These are phyloP conservation scores for Scheffersomyces illinoinensis DNA, from an alignment of 1,139 yeast genomes.

Conservation along the genomic window DNA sequence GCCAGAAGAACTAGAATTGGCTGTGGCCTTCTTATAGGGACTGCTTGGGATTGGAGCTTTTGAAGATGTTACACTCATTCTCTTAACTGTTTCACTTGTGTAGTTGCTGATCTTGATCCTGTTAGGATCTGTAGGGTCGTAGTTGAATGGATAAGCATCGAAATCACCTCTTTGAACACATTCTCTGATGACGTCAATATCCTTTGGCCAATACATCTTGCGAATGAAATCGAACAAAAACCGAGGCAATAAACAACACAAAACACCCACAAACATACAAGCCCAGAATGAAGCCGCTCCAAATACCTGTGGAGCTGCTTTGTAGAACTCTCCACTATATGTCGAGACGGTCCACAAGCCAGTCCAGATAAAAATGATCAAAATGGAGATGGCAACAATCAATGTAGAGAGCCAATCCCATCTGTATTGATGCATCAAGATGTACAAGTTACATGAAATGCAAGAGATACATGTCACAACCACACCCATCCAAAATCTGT, in stretches of 20 bases:
- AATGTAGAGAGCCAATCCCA: slow-evolving; percentile 90
- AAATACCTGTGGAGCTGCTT: slow-evolving; percentile 72
- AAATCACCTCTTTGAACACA: slow-evolving; percentile 62
- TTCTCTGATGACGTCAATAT: slow-evolving; percentile 86
- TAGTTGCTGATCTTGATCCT: slow-evolving; percentile 40
- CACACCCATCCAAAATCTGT: slow-evolving; percentile 84
- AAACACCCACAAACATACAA: slow-evolving; percentile 67
- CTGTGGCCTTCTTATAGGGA: slow-evolving; percentile 6
- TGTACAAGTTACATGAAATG: slow-evolving; percentile 76
- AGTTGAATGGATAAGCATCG: slow-evolving; percentile 54
- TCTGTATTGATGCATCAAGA: slow-evolving; percentile 78
- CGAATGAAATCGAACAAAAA: slow-evolving; percentile 64
- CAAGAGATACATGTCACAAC: slow-evolving; percentile 79
- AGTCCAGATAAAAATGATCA: slow-evolving; percentile 81
- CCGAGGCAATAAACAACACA: slow-evolving; percentile 77
- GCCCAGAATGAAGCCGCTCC: slow-evolving; percentile 83
- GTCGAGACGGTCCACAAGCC: slow-evolving; percentile 77
- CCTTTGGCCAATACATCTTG: slow-evolving; percentile 68
- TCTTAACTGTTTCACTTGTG: slow-evolving; percentile 19
- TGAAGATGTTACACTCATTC: slow-evolving; percentile 17
- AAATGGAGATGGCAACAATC: slow-evolving; percentile 61
- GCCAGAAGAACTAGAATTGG: slow-evolving; percentile 11
- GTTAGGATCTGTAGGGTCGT: slow-evolving; percentile 66
- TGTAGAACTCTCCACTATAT: slow-evolving; percentile 68
- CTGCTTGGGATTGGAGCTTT: slow-evolving; percentile 1